A percentile compares a stretch with the other conserved stretches of the same genome.
Conservation (phyloP, 2,329 filamentous ascomycete genomes). For the Curvularia spicifera region DNA sequence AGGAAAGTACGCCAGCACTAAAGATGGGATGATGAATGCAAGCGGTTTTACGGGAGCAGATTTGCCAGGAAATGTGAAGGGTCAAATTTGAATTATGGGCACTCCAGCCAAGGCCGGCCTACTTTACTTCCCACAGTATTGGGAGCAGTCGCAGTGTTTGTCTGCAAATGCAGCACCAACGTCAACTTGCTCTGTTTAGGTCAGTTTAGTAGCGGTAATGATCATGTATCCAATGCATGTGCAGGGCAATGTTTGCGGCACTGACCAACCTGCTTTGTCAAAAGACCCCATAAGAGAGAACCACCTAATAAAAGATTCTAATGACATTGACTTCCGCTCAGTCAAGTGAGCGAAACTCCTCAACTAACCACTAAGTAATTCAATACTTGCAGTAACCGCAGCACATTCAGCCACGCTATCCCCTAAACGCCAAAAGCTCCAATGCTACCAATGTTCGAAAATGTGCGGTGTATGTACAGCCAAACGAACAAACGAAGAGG, state of each 20-base stretch:
- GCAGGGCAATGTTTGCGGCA: conserved; percentile 4
- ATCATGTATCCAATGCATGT: not conserved
- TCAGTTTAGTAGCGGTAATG: conserved; percentile 1
- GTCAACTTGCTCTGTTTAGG: not conserved
- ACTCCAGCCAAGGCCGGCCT: conserved; percentile 7
- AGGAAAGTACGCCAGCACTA: not conserved
- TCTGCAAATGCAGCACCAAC: not conserved
- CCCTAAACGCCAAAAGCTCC: conserved; percentile 29
- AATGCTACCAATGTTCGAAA: conserved; percentile 26
- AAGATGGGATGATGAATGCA: not conserved
- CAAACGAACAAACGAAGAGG: conserved; percentile 24
- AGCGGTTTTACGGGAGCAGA: not conserved
- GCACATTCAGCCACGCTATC: conserved; percentile 8
- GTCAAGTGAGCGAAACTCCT: not conserved
- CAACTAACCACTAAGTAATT: not conserved
- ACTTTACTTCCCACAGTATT: not conserved
- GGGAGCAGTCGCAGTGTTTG: conserved; percentile 7
- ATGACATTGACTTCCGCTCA: conserved; percentile 7
- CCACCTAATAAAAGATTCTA: conserved; percentile 1
- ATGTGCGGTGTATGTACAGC: conserved; percentile 37
- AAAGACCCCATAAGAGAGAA: not conserved
- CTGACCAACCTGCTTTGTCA: conserved; percentile 7
- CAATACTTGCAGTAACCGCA: conserved; percentile 4
- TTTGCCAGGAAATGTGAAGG: conserved; percentile 3
- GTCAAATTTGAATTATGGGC: conserved; percentile 3